These are phyloP conservation scores for Leishmania guyanensis DNA, from an alignment of 208 protist genomes.

Conservation along the genomic window DNA sequence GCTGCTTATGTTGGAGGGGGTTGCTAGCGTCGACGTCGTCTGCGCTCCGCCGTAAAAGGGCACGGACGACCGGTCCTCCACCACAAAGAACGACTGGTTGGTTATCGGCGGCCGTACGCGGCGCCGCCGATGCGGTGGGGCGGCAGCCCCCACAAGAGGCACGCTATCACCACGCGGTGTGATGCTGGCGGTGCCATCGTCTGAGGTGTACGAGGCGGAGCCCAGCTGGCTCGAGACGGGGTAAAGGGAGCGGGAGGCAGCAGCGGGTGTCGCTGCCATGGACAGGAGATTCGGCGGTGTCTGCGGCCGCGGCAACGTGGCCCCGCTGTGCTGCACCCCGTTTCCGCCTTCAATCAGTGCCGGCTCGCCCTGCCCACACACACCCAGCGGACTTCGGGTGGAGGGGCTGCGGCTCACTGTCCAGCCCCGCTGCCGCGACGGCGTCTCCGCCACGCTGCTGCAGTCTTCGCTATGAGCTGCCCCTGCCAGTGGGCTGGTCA, in stretches of 20 bases:
- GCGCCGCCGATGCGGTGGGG: constrained; percentile 8
- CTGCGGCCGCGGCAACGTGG: neutral
- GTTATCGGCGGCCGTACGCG: constrained; percentile 31
- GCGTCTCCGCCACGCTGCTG: neutral
- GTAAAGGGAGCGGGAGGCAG: neutral
- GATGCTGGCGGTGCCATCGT: constrained; percentile 6
- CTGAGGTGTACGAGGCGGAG: constrained; percentile 4
- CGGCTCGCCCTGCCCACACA: neutral
- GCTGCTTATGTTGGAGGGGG: neutral
- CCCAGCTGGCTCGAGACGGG: constrained; percentile 1
- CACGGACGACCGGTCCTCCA: constrained; percentile 38
- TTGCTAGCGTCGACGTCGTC: neutral
- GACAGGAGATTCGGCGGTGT: neutral
- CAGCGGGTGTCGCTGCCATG: neutral
- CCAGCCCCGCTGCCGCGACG: neutral
- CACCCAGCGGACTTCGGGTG: neutral
- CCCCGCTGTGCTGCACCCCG: neutral
- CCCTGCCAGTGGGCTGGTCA: neutral
- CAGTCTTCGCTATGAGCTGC: neutral
- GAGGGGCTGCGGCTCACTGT: constrained; percentile 13
- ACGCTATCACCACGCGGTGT: constrained; percentile 18
- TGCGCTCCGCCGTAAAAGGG: constrained; percentile 4
- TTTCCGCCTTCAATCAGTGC: neutral
- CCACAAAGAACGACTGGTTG: constrained; percentile 60
- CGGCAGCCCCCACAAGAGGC: constrained; percentile 17